A percentile compares a stretch with the other conserved stretches of the same genome.
These are phyloP conservation scores for Alternaria sp. DNA, from an alignment of 2,329 filamentous ascomycete species.

Conservation along the genomic window DNA sequence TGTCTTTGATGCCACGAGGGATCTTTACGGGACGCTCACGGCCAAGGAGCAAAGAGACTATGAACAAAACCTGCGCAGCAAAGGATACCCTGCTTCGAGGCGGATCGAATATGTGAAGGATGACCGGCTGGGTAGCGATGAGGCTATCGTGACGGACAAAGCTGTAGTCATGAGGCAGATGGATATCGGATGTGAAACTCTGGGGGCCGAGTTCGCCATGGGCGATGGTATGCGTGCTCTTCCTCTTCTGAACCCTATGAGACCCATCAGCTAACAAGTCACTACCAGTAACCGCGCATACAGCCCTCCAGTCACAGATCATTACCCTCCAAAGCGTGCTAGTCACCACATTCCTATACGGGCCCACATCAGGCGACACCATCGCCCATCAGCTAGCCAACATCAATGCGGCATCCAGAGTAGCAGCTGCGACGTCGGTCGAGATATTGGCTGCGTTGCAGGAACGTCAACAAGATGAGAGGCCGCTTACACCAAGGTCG, in stretches of 20 bases:
- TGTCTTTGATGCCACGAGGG: constrained; percentile 45
- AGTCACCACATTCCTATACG: constrained; percentile 44
- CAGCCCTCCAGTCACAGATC: constrained; percentile 43
- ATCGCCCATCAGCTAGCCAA: constrained; percentile 41
- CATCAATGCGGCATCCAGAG: constrained; percentile 38
- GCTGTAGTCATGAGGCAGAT: constrained; percentile 38
- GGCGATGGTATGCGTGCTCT: constrained; percentile 38
- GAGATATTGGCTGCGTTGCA: constrained; percentile 36
- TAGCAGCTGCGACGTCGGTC: constrained; percentile 35
- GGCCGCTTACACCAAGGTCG: constrained; percentile 23
- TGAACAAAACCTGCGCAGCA: constrained; percentile 34
- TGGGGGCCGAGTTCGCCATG: constrained; percentile 37
- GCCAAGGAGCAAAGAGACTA: constrained; percentile 44
- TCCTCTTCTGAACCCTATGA: background rate
- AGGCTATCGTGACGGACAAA: constrained; percentile 41
- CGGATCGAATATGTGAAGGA: constrained; percentile 38
- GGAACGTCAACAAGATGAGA: constrained; percentile 29
- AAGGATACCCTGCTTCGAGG: constrained; percentile 37
- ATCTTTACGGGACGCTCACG: constrained; percentile 39
- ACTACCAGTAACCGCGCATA: constrained; percentile 37
- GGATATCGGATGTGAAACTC: constrained; percentile 36
- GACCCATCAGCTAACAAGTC: background rate
- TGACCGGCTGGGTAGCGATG: constrained; percentile 29
- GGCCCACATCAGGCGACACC: constrained; percentile 40
- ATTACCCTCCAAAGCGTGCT: constrained; percentile 43